Base-by-base conservation (phyloP, 306 rosid genomes). In the Phaseolus lunatus region DNA sequence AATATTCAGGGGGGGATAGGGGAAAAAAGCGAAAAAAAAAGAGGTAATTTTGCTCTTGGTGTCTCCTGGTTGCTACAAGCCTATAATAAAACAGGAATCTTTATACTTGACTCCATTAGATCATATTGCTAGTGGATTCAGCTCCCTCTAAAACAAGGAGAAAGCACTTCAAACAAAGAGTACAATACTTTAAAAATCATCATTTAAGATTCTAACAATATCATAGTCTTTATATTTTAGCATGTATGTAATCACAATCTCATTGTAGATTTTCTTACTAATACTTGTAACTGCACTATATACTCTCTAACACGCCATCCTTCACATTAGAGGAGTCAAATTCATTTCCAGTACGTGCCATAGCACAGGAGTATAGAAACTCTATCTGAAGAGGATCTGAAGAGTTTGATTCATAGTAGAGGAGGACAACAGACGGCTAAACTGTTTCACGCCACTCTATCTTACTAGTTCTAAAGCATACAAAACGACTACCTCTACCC, bases 391-490 rank as follows among this genome's bases (percentile, higher is more conserved):
- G 62, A 35, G 15, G 0, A 64, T 73, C 70, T 52, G 48, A 57
- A 56, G 62, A 35, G 15, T 31, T 48, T 11, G 52, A 9, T 39
- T 37, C 47, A 73, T 57, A 50, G 54, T 20, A 15, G 65, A 37
- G 7, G 8, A 65, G 35, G 35, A 31, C n/a, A n/a, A n/a, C 70
- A 47, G 6, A 7, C 47, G 48, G 27, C 58, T 27, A 4, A 61
- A 62, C 39, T 29, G 33, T 50, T 70, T 39, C 0, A 27, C 4
- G 0, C 37, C 29, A 14, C 78, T 27, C 47, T 31, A 33, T 79
- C 44, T 9, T 61, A 66, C 27, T 9, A 76, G 27, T 79, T 48
- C 39, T 59, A 50, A 56, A 53, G n/a, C 68, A 70, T 27, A 62
- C 22, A 39, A 63, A 9, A 61, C 7, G 14, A 58, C 19, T 56